phyloP scores from a whole-genome alignment of 2,329 filamentous ascomycete genomes.

The Penicillium decumbens region DNA sequence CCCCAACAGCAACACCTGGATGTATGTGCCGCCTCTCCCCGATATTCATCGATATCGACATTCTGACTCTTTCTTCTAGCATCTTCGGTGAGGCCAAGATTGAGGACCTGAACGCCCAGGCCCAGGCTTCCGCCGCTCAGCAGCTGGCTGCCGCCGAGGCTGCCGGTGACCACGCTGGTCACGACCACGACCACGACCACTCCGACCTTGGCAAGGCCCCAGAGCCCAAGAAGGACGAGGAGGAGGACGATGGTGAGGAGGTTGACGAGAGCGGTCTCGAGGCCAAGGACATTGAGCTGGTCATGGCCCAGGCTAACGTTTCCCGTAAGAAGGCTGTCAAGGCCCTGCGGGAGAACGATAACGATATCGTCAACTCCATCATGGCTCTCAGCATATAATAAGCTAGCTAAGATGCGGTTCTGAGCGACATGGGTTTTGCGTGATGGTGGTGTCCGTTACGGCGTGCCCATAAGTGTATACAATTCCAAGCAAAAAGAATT shows the following conservation, averaged over 20 bases:
- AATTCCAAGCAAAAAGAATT: conserved; percentile 32
- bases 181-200: conserved; percentile 47
- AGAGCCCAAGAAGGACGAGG: conserved; percentile 64
- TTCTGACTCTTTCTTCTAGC: conserved; percentile 49
- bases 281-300: conserved; percentile 98
- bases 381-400: conserved; percentile 85
- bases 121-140: conserved; percentile 91
- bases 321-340: conserved; percentile 98
- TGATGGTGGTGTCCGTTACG: conserved; percentile 23
- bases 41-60: neutral
- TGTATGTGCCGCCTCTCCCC: conserved; percentile 58
- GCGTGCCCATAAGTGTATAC: conserved; percentile 34
- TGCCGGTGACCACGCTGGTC: conserved; percentile 56
- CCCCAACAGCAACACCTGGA: conserved; percentile 98
- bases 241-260: conserved; percentile 92
- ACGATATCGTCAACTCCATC: conserved; percentile 99
- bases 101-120: conserved; percentile 97
- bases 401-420: conserved; percentile 14
- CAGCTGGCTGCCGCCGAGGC: conserved; percentile 78
- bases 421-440: conserved; percentile 32
- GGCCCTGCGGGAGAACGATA: conserved; percentile 93
- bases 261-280: conserved; percentile 91
- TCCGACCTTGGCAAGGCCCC: conserved; percentile 63
- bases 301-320: conserved; percentile 96
- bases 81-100: conserved; percentile 99